Base-by-base conservation (phyloP, 768 basidiomycete species). In the Clitopilus hobsonii region DNA sequence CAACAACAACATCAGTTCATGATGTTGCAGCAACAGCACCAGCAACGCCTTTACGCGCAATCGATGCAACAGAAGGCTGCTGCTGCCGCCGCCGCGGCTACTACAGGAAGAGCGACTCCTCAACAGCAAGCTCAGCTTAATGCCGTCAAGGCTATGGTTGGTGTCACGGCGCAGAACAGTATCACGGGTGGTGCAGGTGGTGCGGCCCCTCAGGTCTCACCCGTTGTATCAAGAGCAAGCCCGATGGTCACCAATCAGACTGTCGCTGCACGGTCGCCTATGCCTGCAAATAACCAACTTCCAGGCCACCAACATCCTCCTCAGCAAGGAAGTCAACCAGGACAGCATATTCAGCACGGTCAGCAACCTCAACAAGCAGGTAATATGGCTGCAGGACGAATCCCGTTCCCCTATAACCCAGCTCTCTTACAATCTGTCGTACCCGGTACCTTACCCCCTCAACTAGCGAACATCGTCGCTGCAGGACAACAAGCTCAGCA, bases 161-260 rank as follows among this genome's bases (percentile, higher is more conserved):
- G n/a, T n/a, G n/a, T n/a, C n/a, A n/a, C n/a, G n/a, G n/a, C n/a
- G n/a, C n/a, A n/a, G n/a, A n/a, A n/a, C n/a, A n/a, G n/a, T n/a
- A n/a, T n/a, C n/a, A n/a, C n/a, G n/a, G n/a, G n/a, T n/a, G n/a
- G n/a, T n/a, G n/a, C n/a, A n/a, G n/a, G n/a, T n/a, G n/a, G n/a
- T n/a, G 30, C 30, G 7, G 30, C 30, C 16, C 8, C 30, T 20
- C 41, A 51, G 14, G 45, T 52, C 10, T 49, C 60, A 6, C 49
- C 61, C 7, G 38, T 68, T 14, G 65, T 68, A 11, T 60, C 61
- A 23, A 69, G 74, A 10, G 67, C 57, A 38, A 77, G 75, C 52
- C 78, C 78, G 0, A 60, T 71, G 57, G 65, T 70, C 10, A 54
- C 63, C 25, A 70, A 67, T 24, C 73, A 71, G 51, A 61, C 64